A percentile compares a stretch with the other conserved stretches of the same genome.
phyloP scores from a whole-genome alignment of 116 monocot genomes.

The Papilionanthe hybrid region DNA sequence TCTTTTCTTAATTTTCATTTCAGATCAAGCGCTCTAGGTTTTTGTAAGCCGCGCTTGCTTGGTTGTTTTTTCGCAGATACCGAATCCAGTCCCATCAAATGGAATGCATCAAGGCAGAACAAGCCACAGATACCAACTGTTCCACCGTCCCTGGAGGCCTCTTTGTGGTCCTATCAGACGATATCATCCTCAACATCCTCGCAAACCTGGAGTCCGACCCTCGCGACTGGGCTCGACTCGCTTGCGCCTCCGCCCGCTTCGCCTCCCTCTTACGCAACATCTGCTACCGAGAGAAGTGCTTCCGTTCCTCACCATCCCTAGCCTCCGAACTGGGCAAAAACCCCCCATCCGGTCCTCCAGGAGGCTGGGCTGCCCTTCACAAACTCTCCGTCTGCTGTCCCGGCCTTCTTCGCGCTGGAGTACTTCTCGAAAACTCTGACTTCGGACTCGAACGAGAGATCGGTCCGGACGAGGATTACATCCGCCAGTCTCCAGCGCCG shows the following conservation, averaged over 20 bases:
- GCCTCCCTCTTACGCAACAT: conserved; percentile 46
- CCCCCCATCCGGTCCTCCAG: conserved; percentile 5
- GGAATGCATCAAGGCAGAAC: neutral
- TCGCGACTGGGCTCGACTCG: conserved; percentile 57
- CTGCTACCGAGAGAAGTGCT: conserved; percentile 51
- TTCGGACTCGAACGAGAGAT: conserved; percentile 86
- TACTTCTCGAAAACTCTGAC: conserved; percentile 78
- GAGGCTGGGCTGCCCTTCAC: conserved; percentile 53
- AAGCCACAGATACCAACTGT: neutral
- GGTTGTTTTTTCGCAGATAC: neutral
- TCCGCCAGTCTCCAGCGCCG: neutral
- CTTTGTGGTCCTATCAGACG: conserved; percentile 55
- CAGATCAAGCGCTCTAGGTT: neutral
- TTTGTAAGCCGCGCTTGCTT: neutral
- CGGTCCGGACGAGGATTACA: conserved; percentile 47
- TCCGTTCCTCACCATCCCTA: conserved; percentile 21
- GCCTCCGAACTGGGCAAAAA: conserved; percentile 18
- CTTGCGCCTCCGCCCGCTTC: conserved; percentile 60
- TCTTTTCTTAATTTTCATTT: neutral
- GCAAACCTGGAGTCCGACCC: conserved; percentile 59
- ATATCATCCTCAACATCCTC: conserved; percentile 72
- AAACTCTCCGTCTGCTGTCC: conserved; percentile 94
- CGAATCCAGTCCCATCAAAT: neutral
- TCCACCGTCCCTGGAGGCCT: neutral
- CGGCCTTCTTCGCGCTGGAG: conserved; percentile 73